phyloP scores from a whole-genome alignment of 2,329 filamentous ascomycete species.

The Paraconiothyrium brasiliense region DNA sequence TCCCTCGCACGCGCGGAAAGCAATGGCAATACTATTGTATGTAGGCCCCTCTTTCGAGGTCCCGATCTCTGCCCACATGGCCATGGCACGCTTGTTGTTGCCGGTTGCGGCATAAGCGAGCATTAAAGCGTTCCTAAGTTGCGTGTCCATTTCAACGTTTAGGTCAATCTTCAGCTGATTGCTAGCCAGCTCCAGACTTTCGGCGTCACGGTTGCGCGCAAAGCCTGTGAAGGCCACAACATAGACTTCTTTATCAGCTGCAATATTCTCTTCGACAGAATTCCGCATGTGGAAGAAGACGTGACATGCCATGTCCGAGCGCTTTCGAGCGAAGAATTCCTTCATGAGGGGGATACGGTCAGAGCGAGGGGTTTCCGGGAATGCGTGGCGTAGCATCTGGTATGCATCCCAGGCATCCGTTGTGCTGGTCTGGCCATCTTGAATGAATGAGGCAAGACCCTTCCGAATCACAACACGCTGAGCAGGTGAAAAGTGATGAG shows the following conservation, averaged over 20 bases:
- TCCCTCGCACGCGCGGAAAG: conserved; percentile 81
- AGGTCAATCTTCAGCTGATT: conserved; percentile 95
- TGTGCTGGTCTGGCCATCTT: conserved; percentile 72
- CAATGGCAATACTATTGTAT: conserved; percentile 80
- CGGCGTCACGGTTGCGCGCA: conserved; percentile 65
- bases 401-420: conserved; percentile 70
- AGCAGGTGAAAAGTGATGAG: conserved; percentile 72
- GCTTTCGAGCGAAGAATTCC: conserved; percentile 78
- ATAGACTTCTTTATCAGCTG: conserved; percentile 80
- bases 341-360: conserved; percentile 79
- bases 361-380: conserved; percentile 69
- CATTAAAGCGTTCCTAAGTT: conserved; percentile 85
- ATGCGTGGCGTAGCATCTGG: conserved; percentile 65
- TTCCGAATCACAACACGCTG: conserved; percentile 74
- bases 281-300: conserved; percentile 96
- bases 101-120: conserved; percentile 80
- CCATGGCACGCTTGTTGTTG: conserved; percentile 71
- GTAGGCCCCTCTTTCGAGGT: conserved; percentile 85
- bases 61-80: conserved; percentile 87
- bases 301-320: conserved; percentile 84
- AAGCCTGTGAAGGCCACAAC: conserved; percentile 80
- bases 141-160: conserved; percentile 78
- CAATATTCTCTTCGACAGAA: conserved; percentile 68
- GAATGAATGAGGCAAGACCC: conserved; percentile 73
- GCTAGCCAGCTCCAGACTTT: conserved; percentile 78